Evolutionary conservation across 495 filamentous ascomycete genomes (phyloP).

Genomic region (Pyrenula massariospora): DNA sequence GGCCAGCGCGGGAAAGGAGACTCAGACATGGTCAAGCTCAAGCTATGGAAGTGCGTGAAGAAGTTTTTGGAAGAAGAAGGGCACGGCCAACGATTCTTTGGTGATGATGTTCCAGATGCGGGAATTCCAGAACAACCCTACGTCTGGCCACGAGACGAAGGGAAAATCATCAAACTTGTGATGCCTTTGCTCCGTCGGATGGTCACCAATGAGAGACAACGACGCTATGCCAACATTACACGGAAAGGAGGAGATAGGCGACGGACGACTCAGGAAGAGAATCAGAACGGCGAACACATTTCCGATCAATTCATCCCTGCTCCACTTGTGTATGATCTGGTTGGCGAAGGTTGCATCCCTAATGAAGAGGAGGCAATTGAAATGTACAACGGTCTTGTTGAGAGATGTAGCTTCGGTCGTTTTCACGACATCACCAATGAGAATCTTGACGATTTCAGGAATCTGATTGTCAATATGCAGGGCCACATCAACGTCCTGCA

Average conservation of each 20-base stretch:
- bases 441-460: not conserved
- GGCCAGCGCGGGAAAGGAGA: conserved; percentile 48
- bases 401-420: not conserved
- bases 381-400: not conserved
- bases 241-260: conserved; percentile 27
- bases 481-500: not conserved
- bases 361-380: not conserved
- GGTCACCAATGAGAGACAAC: conserved; percentile 54
- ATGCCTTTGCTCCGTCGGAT: conserved; percentile 48
- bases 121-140: conserved; percentile 29
- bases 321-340: not conserved
- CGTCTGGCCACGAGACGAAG: conserved; percentile 45
- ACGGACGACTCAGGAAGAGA: conserved; percentile 26
- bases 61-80: conserved; percentile 44
- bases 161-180: conserved; percentile 43
- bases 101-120: conserved; percentile 32
- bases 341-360: not conserved
- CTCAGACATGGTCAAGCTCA: conserved; percentile 47
- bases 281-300: conserved; percentile 13
- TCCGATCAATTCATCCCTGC: not conserved
- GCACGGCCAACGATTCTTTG: conserved; percentile 44
- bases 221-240: conserved; percentile 48
- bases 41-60: conserved; percentile 48
- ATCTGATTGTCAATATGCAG: not conserved
- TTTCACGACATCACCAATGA: not conserved